A percentile compares a stretch with the other conserved stretches of the same genome.
Evolutionary conservation across 345 rosid species (phyloP).

Genomic region (Aquilaria yunnanensis): DNA sequence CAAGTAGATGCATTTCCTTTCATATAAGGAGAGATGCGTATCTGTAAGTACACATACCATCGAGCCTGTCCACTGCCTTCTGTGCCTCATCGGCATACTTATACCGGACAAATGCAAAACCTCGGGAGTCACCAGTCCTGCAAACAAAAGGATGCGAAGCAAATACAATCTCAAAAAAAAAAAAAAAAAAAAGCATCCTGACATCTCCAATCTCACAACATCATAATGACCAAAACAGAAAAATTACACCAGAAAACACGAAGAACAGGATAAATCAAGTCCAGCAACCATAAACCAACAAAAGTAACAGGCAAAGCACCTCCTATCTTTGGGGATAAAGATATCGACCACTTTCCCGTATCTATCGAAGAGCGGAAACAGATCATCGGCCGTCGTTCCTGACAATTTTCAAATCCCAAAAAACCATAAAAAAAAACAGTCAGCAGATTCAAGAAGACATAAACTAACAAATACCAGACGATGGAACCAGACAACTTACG

Average conservation of each 20-base stretch:
- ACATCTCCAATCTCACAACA: no score
- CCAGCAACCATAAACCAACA: neutral
- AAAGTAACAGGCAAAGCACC: conserved; percentile 18
- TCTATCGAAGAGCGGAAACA: conserved; percentile 62
- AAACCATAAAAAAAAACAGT: neutral
- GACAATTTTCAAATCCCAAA: neutral
- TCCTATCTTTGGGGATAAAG: conserved; percentile 62
- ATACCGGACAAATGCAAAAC: conserved; percentile 64
- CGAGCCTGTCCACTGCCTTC: conserved; percentile 67
- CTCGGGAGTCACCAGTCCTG: conserved; percentile 64
- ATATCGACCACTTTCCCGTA: conserved; percentile 68
- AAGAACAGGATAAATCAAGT: no score
- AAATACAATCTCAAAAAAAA: neutral
- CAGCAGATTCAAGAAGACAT: neutral
- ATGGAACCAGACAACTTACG: conserved; percentile 16
- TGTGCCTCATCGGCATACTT: conserved; percentile 66
- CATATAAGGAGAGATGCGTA: no score
- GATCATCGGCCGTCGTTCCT: conserved; percentile 71
- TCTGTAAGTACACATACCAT: conserved; percentile 24
- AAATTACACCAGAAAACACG: no score
- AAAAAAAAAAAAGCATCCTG: neutral
- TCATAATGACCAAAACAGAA: no score
- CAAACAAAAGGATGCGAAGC: neutral
- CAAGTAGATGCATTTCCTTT: neutral
- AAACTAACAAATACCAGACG: neutral